Evolutionary conservation across 208 protist genomes (phyloP), one percentile per base, ranked within the genome.

Genomic region (Trichomonas gallinae): DNA sequence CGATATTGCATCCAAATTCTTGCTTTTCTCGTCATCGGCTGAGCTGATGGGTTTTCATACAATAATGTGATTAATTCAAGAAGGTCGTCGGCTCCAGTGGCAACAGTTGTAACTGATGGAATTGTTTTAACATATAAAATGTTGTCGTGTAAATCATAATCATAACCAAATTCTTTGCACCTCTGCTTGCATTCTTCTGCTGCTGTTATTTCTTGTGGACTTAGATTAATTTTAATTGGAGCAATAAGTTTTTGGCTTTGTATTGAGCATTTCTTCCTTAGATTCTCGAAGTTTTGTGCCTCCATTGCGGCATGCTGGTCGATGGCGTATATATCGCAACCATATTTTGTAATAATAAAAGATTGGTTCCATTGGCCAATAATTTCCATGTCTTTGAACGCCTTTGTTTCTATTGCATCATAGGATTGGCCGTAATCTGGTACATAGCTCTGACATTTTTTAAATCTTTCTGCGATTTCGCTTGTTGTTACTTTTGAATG

Each of bases 281-380:
- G 44, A 49, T 93, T 93, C 44, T 93, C 87, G 15, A 93, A 93
- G 44, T 93, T 93, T 58, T 48, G 44, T 10, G 87, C 87, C 51
- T 93, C 87, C 42, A 23, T 42, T 2, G 87, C 87, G 2, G 87
- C 87, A 36, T 93, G 87, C 31, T 93, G 87, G 45, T 93, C 87
- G 38, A 93, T 93, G 2, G 87, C 87, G n/a, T 58, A 93, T 34
- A 93, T 51, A 42, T 93, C 87, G 34, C 13, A 51, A 11, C 87
- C 87, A 17, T 48, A 38, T 93, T 40, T 48, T 6, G 87, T 93
- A 38, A 93, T 93, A 13, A 93, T 42, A 31, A 93, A 93, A 38
- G 87, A 93, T 51, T 93, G 42, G 45, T 93, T 93, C 87, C 87
- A 93, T 93, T 93, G 87, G 0, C 87, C 87, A 58, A 93, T 93